Conservation (phyloP, 306 rosid species). For the Trichosanthes truncata region DNA sequence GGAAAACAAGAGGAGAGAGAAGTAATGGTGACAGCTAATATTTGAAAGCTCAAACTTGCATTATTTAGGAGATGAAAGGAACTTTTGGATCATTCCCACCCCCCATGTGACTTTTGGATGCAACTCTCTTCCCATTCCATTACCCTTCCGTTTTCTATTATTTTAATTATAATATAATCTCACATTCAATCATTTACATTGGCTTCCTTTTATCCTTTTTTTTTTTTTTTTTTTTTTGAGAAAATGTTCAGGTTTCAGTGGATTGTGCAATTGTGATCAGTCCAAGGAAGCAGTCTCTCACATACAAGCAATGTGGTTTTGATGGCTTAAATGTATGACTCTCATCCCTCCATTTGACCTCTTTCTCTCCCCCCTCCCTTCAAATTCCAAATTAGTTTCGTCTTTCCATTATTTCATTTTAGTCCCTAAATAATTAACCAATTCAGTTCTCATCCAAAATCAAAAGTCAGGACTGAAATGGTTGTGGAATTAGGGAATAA, state of each 20-base stretch:
- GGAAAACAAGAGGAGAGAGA: no score
- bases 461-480: neutral
- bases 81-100: neutral
- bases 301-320: slow-evolving; percentile 95
- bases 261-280: slow-evolving; percentile 94
- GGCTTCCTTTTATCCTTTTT: neutral
- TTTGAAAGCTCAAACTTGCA: neutral
- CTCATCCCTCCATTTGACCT: neutral
- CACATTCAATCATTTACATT: neutral
- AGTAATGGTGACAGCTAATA: slow-evolving; percentile 6
- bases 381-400: neutral
- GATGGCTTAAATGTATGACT: slow-evolving; percentile 75
- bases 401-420: neutral
- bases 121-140: neutral
- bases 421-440: neutral
- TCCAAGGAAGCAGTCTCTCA: slow-evolving; percentile 95
- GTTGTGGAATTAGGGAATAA: neutral
- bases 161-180: neutral
- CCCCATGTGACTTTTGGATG: slow-evolving; percentile 12
- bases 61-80: neutral
- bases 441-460: neutral
- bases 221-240: neutral
- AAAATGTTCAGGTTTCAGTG: slow-evolving; percentile 66
- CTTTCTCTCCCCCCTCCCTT: neutral
- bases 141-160: neutral